Percentiles rank a stretch among this genome's conserved stretches.
Evolutionary conservation across 2,329 filamentous ascomycete genomes (phyloP).

Genomic region (Beauveria bassiana): DNA sequence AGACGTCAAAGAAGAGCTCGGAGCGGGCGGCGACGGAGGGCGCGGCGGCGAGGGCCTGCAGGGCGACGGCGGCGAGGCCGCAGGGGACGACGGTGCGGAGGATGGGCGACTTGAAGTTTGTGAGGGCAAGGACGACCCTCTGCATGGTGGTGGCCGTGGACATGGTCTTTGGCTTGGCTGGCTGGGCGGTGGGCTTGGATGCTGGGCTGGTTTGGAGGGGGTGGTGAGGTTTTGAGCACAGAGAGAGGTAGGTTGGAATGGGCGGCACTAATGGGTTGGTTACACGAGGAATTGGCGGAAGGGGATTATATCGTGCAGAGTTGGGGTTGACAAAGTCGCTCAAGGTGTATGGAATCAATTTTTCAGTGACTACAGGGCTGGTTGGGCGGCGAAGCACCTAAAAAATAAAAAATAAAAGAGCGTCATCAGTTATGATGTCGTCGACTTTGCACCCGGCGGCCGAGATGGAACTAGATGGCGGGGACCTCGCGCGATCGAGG

Average conservation of each 20-base stretch:
- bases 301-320: no score
- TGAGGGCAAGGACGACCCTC: constrained; percentile 43
- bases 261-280: no score
- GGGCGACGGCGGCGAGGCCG: constrained; percentile 52
- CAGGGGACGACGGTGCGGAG: constrained; percentile 55
- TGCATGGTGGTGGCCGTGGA: constrained; percentile 3
- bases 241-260: no score
- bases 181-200: neutral
- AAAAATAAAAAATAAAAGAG: no score
- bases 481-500: constrained; percentile 1
- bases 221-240: no score
- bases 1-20: constrained; percentile 62
- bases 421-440: neutral
- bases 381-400: neutral
- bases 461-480: neutral
- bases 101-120: constrained; percentile 54
- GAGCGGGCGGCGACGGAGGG: constrained; percentile 53
- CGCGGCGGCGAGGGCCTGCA: constrained; percentile 54
- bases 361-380: neutral
- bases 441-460: neutral
- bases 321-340: no score
- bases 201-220: neutral
- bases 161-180: neutral
- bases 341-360: no score
- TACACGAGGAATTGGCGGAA: no score